phyloP scores from a whole-genome alignment of 208 protist species.

The Trypanosomatidae sp. region DNA sequence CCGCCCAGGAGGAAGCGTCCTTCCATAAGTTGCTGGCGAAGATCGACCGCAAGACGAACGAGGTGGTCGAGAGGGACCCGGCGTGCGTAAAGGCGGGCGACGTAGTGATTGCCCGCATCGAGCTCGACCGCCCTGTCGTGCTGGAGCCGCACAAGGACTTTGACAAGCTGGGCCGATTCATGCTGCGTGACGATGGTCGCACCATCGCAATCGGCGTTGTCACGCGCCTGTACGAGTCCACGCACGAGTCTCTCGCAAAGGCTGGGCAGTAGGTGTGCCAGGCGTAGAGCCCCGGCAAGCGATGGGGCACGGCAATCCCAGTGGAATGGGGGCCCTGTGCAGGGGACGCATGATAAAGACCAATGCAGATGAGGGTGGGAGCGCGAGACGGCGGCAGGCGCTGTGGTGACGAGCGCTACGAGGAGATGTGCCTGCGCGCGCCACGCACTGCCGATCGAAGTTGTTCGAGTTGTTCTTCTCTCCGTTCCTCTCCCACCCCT shows the following conservation, averaged over 20 bases:
- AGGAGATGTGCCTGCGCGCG: not conserved
- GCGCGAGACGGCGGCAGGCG: not conserved
- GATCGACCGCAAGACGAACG: constrained; percentile 93
- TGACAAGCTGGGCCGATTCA: constrained; percentile 96
- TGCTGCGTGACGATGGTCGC: constrained; percentile 94
- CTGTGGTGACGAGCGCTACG: not conserved
- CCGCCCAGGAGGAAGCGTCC: constrained; percentile 92
- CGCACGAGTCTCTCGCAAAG: constrained; percentile 69
- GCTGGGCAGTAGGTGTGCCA: constrained; percentile 13
- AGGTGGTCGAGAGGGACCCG: constrained; percentile 91
- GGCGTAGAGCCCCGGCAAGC: not conserved
- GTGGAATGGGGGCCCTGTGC: not conserved
- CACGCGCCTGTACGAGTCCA: constrained; percentile 86
- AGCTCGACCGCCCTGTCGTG: constrained; percentile 85
- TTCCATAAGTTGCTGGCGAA: constrained; percentile 90
- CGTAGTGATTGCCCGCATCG: constrained; percentile 91
- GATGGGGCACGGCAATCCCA: not conserved
- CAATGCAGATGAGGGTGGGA: not conserved
- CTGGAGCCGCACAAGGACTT: constrained; percentile 94
- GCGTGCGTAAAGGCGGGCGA: constrained; percentile 93
- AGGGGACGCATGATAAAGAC: not conserved
- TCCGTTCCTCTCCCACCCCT: not conserved
- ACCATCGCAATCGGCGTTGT: constrained; percentile 93
- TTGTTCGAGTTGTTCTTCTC: not conserved
- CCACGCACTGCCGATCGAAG: not conserved